Evolutionary conservation across 176 grass and related monocot species (phyloP), one percentile per base, ranked within the genome.

Genomic region (Oryza rufipogon): DNA sequence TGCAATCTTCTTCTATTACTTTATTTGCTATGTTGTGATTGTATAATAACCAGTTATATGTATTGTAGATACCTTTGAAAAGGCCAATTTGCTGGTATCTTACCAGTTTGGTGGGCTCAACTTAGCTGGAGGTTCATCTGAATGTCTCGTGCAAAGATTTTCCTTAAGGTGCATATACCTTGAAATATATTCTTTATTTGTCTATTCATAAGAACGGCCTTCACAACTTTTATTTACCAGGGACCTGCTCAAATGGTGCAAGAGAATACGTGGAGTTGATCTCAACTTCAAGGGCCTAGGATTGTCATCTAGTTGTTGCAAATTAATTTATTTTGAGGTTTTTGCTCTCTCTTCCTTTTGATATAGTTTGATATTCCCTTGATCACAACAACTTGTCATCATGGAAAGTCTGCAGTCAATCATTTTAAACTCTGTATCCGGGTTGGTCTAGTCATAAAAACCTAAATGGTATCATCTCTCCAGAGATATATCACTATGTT

Each of bases 241-340:
- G 92, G 92, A 98, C 66, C 72, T 98, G 74, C 89, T 98, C 72
- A 98, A 98, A 81, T 98, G 92, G 95, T 98, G 92, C 83, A 95
- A 95, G 85, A 95, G 95, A 91, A 91, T 95, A 81, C 71, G 71
- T 65, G 89, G 85, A 64, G 64, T 49, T 36, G 73, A 86, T 88
- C 49, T 95, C 30, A 88, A 79, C 70, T 84, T 76, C 86, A 85
- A 87, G 71, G 85, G 85, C 26, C 33, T 70, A 51, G 80, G 89
- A 60, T 80, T 98, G 78, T 51, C 87, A 77, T 80, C 77, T 77
- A 84, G 77, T 74, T 80, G 81, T 49, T 80, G 71, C 64, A 86
- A 88, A 87, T 88, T 84, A 81, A 95, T 98, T 70, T 91, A 88
- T 84, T 80, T 85, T 64, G 95, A 98, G 95, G 95, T 98, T 73